phyloP scores from a whole-genome alignment of 1,284 basidiomycete species.

The Caloboletus firmus region DNA sequence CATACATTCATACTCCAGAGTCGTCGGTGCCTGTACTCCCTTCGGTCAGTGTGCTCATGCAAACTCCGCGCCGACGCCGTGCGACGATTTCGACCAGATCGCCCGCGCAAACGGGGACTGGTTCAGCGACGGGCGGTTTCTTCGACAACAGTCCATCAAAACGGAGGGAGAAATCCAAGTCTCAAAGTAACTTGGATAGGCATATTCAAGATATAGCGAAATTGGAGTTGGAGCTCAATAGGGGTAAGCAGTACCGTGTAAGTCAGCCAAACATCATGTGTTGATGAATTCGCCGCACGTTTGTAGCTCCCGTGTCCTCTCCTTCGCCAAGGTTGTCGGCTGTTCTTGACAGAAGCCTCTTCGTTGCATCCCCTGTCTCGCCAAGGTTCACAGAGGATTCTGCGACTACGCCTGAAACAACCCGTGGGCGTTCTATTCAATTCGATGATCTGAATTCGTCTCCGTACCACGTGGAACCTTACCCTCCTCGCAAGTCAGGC shows the following conservation, averaged over 20 bases:
- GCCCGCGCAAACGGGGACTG: constrained; percentile 41
- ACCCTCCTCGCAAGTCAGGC: constrained; percentile 47
- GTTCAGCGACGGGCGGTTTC: constrained; percentile 23
- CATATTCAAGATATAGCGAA: constrained; percentile 64
- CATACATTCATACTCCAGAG: constrained; percentile 20
- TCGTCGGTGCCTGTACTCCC: constrained; percentile 21
- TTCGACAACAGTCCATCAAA: constrained; percentile 56
- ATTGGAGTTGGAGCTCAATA: constrained; percentile 58
- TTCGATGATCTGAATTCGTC: constrained; percentile 57
- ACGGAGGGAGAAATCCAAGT: constrained; percentile 63
- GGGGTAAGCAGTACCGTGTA: constrained; percentile 14
- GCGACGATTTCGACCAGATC: constrained; percentile 66
- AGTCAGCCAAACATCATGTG: neutral
- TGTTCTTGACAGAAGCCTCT: constrained; percentile 63
- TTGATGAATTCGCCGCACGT: neutral
- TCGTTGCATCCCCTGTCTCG: constrained; percentile 50
- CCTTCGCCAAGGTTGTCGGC: constrained; percentile 56
- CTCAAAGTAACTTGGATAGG: constrained; percentile 60
- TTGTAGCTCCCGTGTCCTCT: constrained; percentile 40
- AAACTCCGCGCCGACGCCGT: constrained; percentile 58
- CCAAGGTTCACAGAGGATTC: constrained; percentile 25
- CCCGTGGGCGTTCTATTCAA: constrained; percentile 27
- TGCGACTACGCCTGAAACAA: constrained; percentile 30
- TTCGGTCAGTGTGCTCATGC: constrained; percentile 31
- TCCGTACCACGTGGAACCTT: constrained; percentile 61